Evolutionary conservation across 768 basidiomycete genomes (phyloP).

Genomic region (Paxillus involutus): DNA sequence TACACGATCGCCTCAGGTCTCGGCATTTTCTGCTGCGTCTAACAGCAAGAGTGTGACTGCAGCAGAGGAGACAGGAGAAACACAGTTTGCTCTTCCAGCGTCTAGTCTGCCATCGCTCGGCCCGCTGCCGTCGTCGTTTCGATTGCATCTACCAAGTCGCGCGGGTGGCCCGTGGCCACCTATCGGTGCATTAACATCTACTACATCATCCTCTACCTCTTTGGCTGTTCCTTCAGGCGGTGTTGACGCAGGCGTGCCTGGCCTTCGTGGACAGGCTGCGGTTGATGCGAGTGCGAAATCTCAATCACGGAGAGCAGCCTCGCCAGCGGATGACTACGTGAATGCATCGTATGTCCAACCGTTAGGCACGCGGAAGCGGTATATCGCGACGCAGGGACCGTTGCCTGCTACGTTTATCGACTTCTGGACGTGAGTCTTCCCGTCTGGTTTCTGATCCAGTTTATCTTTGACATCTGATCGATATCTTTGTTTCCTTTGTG

Average conservation of each 20-base stretch:
- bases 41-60: neutral
- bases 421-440: slow-evolving; percentile 85
- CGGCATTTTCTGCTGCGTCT: slow-evolving; percentile 1
- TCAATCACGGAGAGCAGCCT: slow-evolving; percentile 15
- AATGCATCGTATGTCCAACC: slow-evolving; percentile 95
- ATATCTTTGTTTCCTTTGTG: neutral
- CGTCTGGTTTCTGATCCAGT: neutral
- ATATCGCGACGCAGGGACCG: slow-evolving; percentile 96
- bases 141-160: slow-evolving; percentile 19
- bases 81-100: slow-evolving; percentile 1
- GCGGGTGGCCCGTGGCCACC: slow-evolving; percentile 12
- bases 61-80: slow-evolving; percentile 5
- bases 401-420: slow-evolving; percentile 85
- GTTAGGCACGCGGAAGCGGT: slow-evolving; percentile 73
- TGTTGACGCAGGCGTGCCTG: neutral
- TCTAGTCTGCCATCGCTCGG: slow-evolving; percentile 4
- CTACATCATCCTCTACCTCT: slow-evolving; percentile 1
- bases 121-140: slow-evolving; percentile 10
- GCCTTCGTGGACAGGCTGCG: neutral
- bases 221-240: neutral
- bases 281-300: neutral
- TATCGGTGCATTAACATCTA: slow-evolving; percentile 11
- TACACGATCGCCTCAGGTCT: slow-evolving; percentile 3
- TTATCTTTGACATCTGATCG: slow-evolving; percentile 3
- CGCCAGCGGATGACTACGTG: slow-evolving; percentile 82